Conservation (phyloP, 2,329 filamentous ascomycete genomes). For the Dactylellina leptospora region DNA sequence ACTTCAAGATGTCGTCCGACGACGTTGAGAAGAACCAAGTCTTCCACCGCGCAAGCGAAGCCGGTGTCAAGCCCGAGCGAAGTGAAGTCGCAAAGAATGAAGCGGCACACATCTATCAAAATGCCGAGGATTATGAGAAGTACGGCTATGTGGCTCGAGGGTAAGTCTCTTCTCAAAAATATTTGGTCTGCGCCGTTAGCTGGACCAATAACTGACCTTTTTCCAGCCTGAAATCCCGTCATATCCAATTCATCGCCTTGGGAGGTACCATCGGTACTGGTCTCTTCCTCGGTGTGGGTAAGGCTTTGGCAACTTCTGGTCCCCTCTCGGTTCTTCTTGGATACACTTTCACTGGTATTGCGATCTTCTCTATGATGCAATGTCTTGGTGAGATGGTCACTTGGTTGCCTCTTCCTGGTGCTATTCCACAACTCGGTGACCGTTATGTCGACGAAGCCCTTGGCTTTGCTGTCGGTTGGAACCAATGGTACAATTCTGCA, state of each 20-base stretch:
- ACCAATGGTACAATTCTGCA: conserved; percentile 71
- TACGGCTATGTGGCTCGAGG: conserved; percentile 56
- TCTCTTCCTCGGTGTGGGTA: conserved; percentile 74
- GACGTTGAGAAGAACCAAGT: conserved; percentile 44
- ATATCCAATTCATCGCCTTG: conserved; percentile 57
- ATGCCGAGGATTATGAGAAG: conserved; percentile 53
- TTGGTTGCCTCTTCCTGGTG: conserved; percentile 56
- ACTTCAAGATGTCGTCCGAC: conserved; percentile 44
- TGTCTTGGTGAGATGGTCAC: conserved; percentile 65
- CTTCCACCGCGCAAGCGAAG: conserved; percentile 36
- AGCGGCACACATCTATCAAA: conserved; percentile 39
- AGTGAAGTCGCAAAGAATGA: conserved; percentile 41
- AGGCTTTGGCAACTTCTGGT: conserved; percentile 70
- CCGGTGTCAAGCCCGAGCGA: conserved; percentile 40
- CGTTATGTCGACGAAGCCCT: conserved; percentile 55
- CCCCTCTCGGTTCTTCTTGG: conserved; percentile 74
- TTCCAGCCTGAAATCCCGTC: conserved; percentile 55
- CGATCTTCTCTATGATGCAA: conserved; percentile 80
- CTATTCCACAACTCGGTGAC: conserved; percentile 55
- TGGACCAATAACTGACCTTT: neutral
- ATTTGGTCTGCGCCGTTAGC: neutral
- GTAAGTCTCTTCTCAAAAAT: conserved; percentile 20
- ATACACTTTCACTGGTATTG: conserved; percentile 74
- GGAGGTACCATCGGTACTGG: conserved; percentile 76
- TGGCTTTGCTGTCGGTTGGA: conserved; percentile 68